These are phyloP conservation scores for Aspergillus fumigatiaffinis DNA, from an alignment of 2,329 filamentous ascomycete genomes.

Conservation along the genomic window DNA sequence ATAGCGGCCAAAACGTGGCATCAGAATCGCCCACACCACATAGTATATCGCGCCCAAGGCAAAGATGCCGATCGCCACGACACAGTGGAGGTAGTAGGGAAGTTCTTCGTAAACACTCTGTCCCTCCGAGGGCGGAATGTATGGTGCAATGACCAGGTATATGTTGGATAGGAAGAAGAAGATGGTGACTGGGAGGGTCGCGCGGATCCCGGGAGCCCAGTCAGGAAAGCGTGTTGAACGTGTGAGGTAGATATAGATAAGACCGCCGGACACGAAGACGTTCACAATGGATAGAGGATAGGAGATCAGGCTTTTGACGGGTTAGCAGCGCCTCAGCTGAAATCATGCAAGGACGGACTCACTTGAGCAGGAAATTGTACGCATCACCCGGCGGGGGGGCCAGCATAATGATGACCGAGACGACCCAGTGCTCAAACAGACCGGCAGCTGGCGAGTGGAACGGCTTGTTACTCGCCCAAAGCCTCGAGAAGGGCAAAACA, in stretches of 20 bases:
- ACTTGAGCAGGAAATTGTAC: conserved; percentile 58
- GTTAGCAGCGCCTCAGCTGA: not conserved
- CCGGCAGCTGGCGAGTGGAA: conserved; percentile 61
- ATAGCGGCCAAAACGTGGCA: conserved; percentile 45
- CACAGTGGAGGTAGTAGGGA: conserved; percentile 52
- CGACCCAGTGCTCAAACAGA: conserved; percentile 61
- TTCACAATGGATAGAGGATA: conserved; percentile 48
- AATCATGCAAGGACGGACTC: conserved; percentile 12
- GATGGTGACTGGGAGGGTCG: conserved; percentile 47
- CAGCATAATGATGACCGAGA: conserved; percentile 62
- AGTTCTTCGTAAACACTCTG: conserved; percentile 51
- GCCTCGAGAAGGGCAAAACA: conserved; percentile 59
- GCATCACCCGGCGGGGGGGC: conserved; percentile 65
- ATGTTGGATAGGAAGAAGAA: conserved; percentile 53
- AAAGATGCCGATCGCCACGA: conserved; percentile 51
- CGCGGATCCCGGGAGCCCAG: conserved; percentile 49
- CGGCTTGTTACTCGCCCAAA: conserved; percentile 67
- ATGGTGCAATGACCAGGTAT: conserved; percentile 51
- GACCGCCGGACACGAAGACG: conserved; percentile 47
- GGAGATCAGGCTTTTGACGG: conserved; percentile 30
- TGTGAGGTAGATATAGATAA: conserved; percentile 46
- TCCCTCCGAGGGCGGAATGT: conserved; percentile 46
- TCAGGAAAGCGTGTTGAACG: conserved; percentile 35
- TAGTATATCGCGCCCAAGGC: conserved; percentile 50
- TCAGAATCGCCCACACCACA: conserved; percentile 47